phyloP scores from a whole-genome alignment of 2,329 filamentous ascomycete genomes.

The Lachnellula hyalina region DNA sequence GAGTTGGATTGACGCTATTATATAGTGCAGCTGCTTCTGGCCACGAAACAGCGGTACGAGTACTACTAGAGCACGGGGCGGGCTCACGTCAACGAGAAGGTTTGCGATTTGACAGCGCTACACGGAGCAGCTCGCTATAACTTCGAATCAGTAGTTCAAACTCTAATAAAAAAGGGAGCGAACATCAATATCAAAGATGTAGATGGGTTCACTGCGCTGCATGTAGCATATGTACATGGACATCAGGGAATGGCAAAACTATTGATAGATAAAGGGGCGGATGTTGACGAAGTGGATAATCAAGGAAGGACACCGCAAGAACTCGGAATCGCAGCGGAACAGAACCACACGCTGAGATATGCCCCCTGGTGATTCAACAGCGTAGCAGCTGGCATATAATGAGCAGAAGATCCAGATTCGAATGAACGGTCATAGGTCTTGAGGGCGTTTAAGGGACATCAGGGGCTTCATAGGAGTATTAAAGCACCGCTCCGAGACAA shows the following conservation, averaged over 20 bases:
- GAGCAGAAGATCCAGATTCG: no score
- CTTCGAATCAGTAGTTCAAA: constrained; percentile 21
- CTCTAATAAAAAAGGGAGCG: constrained; percentile 20
- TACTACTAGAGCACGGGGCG: constrained; percentile 11
- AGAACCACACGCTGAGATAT: no score
- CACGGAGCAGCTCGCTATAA: constrained; percentile 12
- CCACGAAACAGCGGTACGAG: constrained; percentile 10
- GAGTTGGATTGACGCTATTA: constrained; percentile 7
- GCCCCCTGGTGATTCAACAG: no score
- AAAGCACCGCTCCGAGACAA: no score
- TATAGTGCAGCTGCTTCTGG: constrained; percentile 4
- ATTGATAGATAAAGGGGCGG: constrained; percentile 9
- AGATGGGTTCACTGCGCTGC: constrained; percentile 4
- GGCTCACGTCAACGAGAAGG: neutral
- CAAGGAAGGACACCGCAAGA: constrained; percentile 22
- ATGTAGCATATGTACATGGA: constrained; percentile 9
- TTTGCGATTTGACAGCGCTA: constrained; percentile 1
- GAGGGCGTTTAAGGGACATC: no score
- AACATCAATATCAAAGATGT: constrained; percentile 11
- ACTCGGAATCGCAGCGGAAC: neutral
- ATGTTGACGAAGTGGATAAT: constrained; percentile 18
- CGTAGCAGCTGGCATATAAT: no score
- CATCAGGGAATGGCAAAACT: constrained; percentile 8
- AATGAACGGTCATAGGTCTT: no score
- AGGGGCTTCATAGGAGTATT: no score